Base-by-base conservation (phyloP, 2,329 filamentous ascomycete species). In the Cladophialophora carrionii region DNA sequence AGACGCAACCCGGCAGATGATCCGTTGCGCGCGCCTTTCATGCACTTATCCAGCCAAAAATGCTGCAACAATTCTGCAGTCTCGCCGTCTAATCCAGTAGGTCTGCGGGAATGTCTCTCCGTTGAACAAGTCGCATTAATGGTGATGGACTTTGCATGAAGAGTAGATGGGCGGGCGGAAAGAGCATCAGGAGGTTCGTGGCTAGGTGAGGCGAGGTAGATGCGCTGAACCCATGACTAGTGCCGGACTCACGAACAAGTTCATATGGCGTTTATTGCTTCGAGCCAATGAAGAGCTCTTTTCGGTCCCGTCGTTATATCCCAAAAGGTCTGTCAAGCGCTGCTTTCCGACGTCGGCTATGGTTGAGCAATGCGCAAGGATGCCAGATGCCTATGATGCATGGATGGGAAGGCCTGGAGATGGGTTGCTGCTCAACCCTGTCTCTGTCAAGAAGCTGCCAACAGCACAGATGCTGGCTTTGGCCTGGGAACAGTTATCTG, bases 361-460 rank as follows among this genome's bases (percentile, higher is more conserved):
- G 37, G 37, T 24, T n/a, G 55, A 37, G 29, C 24, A n/a, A 48
- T 6, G 55, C 22, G n/a, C 22, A n/a, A 57, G 37, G 24, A 10
- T 31, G 55, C 37, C 22, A 49, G 55, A 57, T 49, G 55, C 55
- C 55, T 22, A 9, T 6, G 9, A 49, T 14, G 46, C 10, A 20
- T 9, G 29, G 32, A n/a, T 20, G 17, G 37, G 37, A 41, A 5
- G 37, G 37, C 37, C 8, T 5, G 17, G 37, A 43, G 37, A n/a
- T 6, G 37, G 17, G 2, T n/a, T 43, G 14, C 37, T 43, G 37
- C 17, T 2, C 37, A n/a, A 6, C 5, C 37, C 17, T 43, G 37
- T 43, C 37, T 43, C 17, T n/a, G 37, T 43, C 6, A 43, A n/a
- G 14, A 43, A 17, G n/a, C 17, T n/a, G 17, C 2, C 4, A 20